Percentiles rank a stretch among this genome's conserved stretches.
phyloP scores from a whole-genome alignment of 2,329 filamentous ascomycete genomes.

The Alternaria sp. region DNA sequence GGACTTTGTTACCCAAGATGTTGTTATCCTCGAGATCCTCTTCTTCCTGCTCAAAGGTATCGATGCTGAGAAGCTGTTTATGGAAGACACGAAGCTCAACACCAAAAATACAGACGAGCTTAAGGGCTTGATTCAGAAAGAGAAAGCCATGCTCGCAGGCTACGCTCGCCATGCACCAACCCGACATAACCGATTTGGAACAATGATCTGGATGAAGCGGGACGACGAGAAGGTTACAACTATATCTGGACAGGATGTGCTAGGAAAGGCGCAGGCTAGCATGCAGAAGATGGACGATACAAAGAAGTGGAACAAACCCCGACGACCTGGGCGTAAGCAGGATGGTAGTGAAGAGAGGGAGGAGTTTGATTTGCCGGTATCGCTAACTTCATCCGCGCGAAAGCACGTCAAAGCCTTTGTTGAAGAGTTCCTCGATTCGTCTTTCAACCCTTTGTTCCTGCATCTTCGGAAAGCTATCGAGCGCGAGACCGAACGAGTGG shows the following conservation, averaged over 20 bases:
- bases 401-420: constrained; percentile 81
- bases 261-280: constrained; percentile 75
- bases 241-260: constrained; percentile 85
- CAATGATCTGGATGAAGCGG: constrained; percentile 95
- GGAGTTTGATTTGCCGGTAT: constrained; percentile 78
- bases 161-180: constrained; percentile 82
- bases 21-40: constrained; percentile 87
- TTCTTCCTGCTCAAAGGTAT: constrained; percentile 94
- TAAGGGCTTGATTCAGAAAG: constrained; percentile 76
- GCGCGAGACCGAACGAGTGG: constrained; percentile 82
- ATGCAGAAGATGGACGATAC: constrained; percentile 88
- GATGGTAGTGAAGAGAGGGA: constrained; percentile 48
- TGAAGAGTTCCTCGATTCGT: constrained; percentile 91
- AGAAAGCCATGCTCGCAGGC: constrained; percentile 80
- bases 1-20: constrained; percentile 88
- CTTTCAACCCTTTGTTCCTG: constrained; percentile 87
- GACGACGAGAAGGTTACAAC: constrained; percentile 85
- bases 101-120: constrained; percentile 77
- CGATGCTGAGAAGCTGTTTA: constrained; percentile 82
- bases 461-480: constrained; percentile 90
- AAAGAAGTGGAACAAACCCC: constrained; percentile 89
- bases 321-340: constrained; percentile 57
- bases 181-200: constrained; percentile 91
- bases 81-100: constrained; percentile 76
- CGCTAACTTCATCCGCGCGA: constrained; percentile 77